These are phyloP conservation scores for Tephrocybe sp. DNA, from an alignment of 768 basidiomycete species.

Conservation along the genomic window DNA sequence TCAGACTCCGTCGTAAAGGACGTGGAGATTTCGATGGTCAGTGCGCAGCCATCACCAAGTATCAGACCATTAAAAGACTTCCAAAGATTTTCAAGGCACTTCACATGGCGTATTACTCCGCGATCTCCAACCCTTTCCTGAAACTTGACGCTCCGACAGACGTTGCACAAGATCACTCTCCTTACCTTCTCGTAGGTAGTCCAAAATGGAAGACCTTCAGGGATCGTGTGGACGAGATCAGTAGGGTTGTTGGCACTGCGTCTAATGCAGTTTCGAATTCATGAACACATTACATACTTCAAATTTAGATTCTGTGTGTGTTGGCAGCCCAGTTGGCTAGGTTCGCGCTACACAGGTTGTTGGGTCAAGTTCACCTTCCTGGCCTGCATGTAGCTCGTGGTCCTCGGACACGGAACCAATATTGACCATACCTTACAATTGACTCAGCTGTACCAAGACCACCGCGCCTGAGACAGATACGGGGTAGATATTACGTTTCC, in stretches of 20 bases:
- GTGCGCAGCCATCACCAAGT: conserved; percentile 19
- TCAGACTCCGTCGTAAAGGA: conserved; percentile 82
- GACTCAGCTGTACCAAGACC: conserved; percentile 72
- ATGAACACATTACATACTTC: conserved; percentile 5
- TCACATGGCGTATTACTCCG: conserved; percentile 82
- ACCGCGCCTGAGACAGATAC: conserved; percentile 91
- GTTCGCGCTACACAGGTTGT: conserved; percentile 24
- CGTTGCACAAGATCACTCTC: conserved; percentile 45
- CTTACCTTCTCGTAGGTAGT: conserved; percentile 57
- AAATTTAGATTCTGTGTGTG: not conserved
- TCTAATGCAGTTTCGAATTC: conserved; percentile 21
- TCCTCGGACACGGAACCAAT: conserved; percentile 44
- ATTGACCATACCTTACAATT: conserved; percentile 65
- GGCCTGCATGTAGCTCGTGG: conserved; percentile 16
- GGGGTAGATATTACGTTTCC: conserved; percentile 53
- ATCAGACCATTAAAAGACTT: not conserved
- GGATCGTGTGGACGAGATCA: conserved; percentile 72
- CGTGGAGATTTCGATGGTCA: conserved; percentile 70
- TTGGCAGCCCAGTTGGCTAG: not conserved
- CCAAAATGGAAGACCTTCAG: conserved; percentile 70
- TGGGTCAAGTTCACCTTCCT: conserved; percentile 12
- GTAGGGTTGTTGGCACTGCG: conserved; percentile 50
- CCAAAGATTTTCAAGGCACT: conserved; percentile 82
- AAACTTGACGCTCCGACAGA: conserved; percentile 54
- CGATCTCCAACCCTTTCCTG: conserved; percentile 86